A percentile compares a stretch with the other conserved stretches of the same genome.
phyloP scores from a whole-genome alignment of 371 early-diverging fungal species.

The Catenaria anguillulae region DNA sequence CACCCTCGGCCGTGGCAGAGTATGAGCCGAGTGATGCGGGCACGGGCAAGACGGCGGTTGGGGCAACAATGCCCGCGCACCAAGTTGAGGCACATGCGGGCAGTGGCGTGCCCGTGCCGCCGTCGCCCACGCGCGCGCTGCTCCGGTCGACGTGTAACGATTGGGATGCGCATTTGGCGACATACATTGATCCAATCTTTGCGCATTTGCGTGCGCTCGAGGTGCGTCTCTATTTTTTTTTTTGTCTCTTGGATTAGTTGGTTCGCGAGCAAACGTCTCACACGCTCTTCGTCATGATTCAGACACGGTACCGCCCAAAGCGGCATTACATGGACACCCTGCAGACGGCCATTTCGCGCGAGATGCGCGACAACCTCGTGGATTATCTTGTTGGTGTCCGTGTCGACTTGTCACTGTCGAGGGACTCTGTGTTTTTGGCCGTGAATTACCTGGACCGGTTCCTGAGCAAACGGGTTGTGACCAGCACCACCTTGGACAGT shows the following conservation, averaged over 20 bases:
- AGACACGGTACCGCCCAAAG: neutral
- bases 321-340: neutral
- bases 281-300: no score
- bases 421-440: neutral
- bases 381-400: neutral
- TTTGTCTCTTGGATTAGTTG: neutral
- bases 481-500: neutral
- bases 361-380: neutral
- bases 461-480: neutral
- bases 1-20: no score
- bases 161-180: neutral
- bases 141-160: no score
- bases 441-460: neutral
- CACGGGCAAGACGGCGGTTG: no score
- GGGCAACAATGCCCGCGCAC: no score
- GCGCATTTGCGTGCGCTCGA: neutral
- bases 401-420: neutral
- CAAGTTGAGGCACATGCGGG: no score
- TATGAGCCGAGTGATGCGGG: no score
- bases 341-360: neutral
- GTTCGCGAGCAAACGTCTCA: neutral
- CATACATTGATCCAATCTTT: neutral
- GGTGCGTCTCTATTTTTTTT: neutral
- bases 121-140: no score
- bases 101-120: no score